These are phyloP conservation scores for Glycine soja DNA, from an alignment of 306 rosid genomes.

Conservation along the genomic window DNA sequence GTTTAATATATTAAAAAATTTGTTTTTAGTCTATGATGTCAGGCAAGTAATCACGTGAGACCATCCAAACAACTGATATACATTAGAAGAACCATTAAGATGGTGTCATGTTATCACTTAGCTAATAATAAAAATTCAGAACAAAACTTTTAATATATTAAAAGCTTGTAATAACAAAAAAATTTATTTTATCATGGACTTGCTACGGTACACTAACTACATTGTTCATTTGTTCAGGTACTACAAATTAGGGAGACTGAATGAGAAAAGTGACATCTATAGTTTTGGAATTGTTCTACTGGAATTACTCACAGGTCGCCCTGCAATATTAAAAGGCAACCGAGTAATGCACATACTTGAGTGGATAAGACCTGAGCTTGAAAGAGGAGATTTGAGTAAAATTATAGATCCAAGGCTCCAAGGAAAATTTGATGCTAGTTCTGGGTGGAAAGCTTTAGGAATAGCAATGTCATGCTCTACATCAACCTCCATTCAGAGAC, in stretches of 20 bases:
- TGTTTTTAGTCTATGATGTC: no score
- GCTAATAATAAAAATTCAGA: no score
- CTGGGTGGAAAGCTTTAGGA: slow-evolving; percentile 53
- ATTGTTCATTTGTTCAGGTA: slow-evolving; percentile 52
- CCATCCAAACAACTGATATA: no score
- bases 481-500: slow-evolving; percentile 59
- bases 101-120: no score
- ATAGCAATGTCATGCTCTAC: slow-evolving; percentile 64
- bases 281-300: slow-evolving; percentile 71
- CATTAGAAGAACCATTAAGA: no score
- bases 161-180: no score
- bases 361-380: slow-evolving; percentile 56
- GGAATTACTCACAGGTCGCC: slow-evolving; percentile 66
- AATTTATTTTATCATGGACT: no score
- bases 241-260: slow-evolving; percentile 52
- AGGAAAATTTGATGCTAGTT: slow-evolving; percentile 52
- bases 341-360: slow-evolving; percentile 53
- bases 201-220: not conserved
- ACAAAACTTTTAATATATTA: no score
- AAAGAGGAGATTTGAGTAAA: slow-evolving; percentile 44
- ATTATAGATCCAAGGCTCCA: slow-evolving; percentile 61
- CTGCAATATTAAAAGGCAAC: slow-evolving; percentile 56
- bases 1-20: no score
- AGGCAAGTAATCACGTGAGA: no score
- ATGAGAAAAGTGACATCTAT: slow-evolving; percentile 71